Evolutionary conservation across 148 eudicot genomes (phyloP), one percentile per base, ranked within the genome.

Genomic region (Camellia sinensis): DNA sequence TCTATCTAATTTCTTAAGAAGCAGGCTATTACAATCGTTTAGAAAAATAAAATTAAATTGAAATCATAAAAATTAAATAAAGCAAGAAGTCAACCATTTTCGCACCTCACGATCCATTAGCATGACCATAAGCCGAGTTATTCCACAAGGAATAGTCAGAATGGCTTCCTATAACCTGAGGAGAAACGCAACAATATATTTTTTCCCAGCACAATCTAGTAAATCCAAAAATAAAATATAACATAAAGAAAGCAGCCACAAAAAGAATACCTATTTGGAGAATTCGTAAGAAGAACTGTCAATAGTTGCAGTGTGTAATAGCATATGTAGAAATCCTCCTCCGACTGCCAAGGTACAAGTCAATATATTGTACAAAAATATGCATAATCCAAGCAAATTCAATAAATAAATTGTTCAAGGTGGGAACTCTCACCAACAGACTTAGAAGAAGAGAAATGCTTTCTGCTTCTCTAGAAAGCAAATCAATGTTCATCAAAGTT

Each of bases 51-150:
- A 48, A 48, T 48, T 29, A 29, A 29, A 29, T 29, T 29, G 37
- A 29, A 29, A 29, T 29, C 37, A 29, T 29, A 48, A 48, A 48
- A 4, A 48, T 48, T 5, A 48, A 48, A 48, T 48, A 48, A 67
- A 48, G 37, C 41, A 59, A 15, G 13, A n/a, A 43, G 18, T 40
- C 63, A 53, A 73, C 76, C 14, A 73, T 73, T 6, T 62, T 75
- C 77, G 80, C 80, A 96, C 99, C 98, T 96, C 99, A 75, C 98
- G 99, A 81, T 93, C 99, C 93, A 96, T 91, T 78, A 96, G 91
- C 99, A 96, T 94, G 84, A 94, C 99, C 99, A 96, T 92, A 59
- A 96, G 87, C 81, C 93, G 92, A 68, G 95, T 96, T 57, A 94
- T 90, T 81, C 99, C 98, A 80, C 92, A 97, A 82, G 98, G 99